Evolutionary conservation across 73 alveolate genomes (phyloP), one percentile per base, ranked within the genome.

Genomic region (Blepharisma stoltei): DNA sequence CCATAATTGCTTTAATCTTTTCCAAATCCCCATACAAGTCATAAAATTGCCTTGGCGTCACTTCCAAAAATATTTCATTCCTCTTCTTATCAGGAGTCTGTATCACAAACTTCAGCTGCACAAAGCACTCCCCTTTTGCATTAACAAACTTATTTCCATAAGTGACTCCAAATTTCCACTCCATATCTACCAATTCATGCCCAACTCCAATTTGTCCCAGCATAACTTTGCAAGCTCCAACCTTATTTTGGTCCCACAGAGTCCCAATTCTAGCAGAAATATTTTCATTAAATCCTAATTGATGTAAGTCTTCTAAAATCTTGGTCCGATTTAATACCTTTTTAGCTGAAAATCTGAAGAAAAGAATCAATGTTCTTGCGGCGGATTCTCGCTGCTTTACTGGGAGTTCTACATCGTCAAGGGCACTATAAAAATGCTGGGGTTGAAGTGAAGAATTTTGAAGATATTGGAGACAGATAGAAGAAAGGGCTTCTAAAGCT

Each of bases 121-220:
- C 23, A 25, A 60, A 60, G 23, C 73, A 18, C 45, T 60, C 73
- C 23, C 73, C 73, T 60, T 60, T 60, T 14, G 73, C 14, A 25
- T 60, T 38, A 60, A 60, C 73, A 20, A 60, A 9, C 5, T 60
- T 60, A 60, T 60, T 60, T 38, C 73, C 73, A 20, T 14, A n/a
- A 1, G 73, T 60, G 46, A 60, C 73, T 60, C 73, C 73, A 60
- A 60, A 60, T 60, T 60, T 60, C 73, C 73, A 60, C 73, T 60
- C 73, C 73, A 60, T 14, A 60, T 60, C 73, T 18, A 60, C 18
- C 2, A 60, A 25, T n/a, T 60, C 23, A 60, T 20, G 23, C 2
- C 46, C 37, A 60, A 38, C 11, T 25, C 73, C 73, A n/a, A 60
- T 60, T 25, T 60, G 73, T 8, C 73, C 23, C 4, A 60, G 14